Conservation (phyloP, 1,139 yeast genomes). For the Geotrichum citri-aurantii region DNA sequence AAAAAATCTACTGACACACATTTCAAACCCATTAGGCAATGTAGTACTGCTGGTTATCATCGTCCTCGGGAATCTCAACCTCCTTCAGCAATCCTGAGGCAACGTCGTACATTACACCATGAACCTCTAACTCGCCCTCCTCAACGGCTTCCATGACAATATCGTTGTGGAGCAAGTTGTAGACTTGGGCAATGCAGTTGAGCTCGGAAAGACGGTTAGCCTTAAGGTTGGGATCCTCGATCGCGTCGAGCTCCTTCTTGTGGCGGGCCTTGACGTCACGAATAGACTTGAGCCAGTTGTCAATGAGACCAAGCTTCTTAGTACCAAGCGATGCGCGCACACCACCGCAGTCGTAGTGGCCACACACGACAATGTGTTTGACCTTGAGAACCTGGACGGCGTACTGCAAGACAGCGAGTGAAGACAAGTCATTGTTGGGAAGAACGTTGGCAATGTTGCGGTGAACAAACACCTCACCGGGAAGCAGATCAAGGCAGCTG, state of each 20-base stretch:
- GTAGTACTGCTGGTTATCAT: background rate
- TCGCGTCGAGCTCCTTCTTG: conserved; percentile 35
- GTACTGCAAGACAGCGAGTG: conserved; percentile 80
- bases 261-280: conserved; percentile 63
- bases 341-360: conserved; percentile 97
- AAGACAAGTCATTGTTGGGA: conserved; percentile 62
- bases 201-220: conserved; percentile 69
- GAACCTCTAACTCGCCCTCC: conserved; percentile 67
- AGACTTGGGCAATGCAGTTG: conserved; percentile 60
- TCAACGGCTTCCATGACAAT: conserved; percentile 67
- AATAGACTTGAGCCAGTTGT: conserved; percentile 69
- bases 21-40: background rate
- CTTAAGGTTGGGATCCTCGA: conserved; percentile 42
- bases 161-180: conserved; percentile 58
- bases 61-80: conserved; percentile 27
- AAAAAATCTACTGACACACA: background rate
- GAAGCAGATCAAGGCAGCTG: conserved; percentile 62
- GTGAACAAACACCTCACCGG: conserved; percentile 93
- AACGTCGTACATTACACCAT: conserved; percentile 87
- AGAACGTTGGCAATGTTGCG: conserved; percentile 87
- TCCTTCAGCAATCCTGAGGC: conserved; percentile 60
- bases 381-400: conserved; percentile 87
- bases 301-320: conserved; percentile 63
- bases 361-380: conserved; percentile 79
- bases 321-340: conserved; percentile 76